A percentile compares a stretch with the other conserved stretches of the same genome.
Evolutionary conservation across 2,329 filamentous ascomycete species (phyloP).

Genomic region (Apiospora koreana): DNA sequence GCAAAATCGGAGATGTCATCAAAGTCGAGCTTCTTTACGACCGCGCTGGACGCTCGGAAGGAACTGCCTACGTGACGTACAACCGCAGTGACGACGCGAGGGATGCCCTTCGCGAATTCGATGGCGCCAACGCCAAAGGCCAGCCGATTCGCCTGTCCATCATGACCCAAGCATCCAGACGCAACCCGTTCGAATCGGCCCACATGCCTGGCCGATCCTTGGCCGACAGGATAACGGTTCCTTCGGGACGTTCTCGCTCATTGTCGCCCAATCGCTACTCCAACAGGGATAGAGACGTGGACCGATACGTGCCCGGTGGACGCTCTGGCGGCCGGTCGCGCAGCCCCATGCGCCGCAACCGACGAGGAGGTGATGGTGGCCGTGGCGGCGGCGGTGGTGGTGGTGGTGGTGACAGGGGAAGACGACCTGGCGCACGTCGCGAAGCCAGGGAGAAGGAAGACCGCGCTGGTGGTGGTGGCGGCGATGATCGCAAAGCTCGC

Average conservation of each 20-base stretch:
- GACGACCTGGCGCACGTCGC: slow-evolving; percentile 46
- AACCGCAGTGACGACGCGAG: slow-evolving; percentile 69
- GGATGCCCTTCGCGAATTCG: slow-evolving; percentile 75
- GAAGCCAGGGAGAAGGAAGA: slow-evolving; percentile 42
- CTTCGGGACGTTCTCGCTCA: slow-evolving; percentile 63
- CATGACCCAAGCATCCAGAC: slow-evolving; percentile 53
- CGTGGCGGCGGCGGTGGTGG: slow-evolving; percentile 22
- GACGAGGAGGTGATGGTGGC: slow-evolving; percentile 37
- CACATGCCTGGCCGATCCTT: slow-evolving; percentile 58
- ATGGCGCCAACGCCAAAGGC: slow-evolving; percentile 89
- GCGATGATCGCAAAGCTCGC: slow-evolving; percentile 42
- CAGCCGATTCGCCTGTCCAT: slow-evolving; percentile 79
- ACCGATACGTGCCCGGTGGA: slow-evolving; percentile 71
- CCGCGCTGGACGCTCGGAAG: slow-evolving; percentile 84
- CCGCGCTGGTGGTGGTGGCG: slow-evolving; percentile 40
- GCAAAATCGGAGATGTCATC: slow-evolving; percentile 70
- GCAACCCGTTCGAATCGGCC: slow-evolving; percentile 59
- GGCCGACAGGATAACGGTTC: slow-evolving; percentile 61
- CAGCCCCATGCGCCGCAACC: slow-evolving; percentile 59
- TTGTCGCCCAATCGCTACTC: slow-evolving; percentile 49
- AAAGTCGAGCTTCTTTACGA: slow-evolving; percentile 78
- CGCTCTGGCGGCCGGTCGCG: slow-evolving; percentile 56
- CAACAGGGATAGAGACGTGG: slow-evolving; percentile 65
- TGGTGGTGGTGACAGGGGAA: slow-evolving; percentile 34
- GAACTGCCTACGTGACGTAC: slow-evolving; percentile 83